Evolutionary conservation across 2,329 filamentous ascomycete genomes (phyloP).

Genomic region (Trichoderma sp.): DNA sequence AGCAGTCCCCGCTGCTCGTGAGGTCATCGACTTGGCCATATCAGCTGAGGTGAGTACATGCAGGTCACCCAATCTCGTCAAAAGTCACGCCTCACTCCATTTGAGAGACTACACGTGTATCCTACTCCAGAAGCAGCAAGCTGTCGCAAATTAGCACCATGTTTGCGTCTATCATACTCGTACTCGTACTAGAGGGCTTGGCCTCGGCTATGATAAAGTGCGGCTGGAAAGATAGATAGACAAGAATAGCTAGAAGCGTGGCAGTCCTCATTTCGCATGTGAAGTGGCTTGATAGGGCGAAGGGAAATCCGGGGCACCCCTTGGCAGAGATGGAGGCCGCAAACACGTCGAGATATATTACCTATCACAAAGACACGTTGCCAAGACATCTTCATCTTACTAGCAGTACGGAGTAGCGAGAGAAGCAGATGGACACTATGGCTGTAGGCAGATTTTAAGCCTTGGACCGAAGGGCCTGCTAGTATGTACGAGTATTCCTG

Average conservation of each 20-base stretch:
- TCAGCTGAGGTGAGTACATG: background rate
- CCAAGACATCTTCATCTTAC: constrained; percentile 1
- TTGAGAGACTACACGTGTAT: background rate
- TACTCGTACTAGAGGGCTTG: background rate
- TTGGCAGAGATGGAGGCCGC: background rate
- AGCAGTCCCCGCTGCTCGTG: background rate
- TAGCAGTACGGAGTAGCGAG: background rate
- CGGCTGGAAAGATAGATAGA: background rate
- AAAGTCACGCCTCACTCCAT: background rate
- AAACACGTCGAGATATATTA: background rate
- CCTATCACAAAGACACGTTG: background rate
- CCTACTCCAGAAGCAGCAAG: background rate
- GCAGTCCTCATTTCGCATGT: constrained; percentile 5
- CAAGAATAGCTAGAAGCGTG: background rate
- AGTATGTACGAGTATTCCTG: background rate
- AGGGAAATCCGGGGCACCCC: constrained; percentile 4
- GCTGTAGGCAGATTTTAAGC: background rate
- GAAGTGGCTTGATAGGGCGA: background rate
- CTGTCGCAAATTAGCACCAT: background rate
- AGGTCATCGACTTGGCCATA: background rate
- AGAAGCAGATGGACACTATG: background rate
- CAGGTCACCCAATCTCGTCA: background rate
- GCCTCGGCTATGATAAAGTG: background rate
- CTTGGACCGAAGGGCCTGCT: background rate
- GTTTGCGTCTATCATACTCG: background rate